phyloP scores from a whole-genome alignment of 495 filamentous ascomycete genomes.

The Hypoxylon lienhwacheense region DNA sequence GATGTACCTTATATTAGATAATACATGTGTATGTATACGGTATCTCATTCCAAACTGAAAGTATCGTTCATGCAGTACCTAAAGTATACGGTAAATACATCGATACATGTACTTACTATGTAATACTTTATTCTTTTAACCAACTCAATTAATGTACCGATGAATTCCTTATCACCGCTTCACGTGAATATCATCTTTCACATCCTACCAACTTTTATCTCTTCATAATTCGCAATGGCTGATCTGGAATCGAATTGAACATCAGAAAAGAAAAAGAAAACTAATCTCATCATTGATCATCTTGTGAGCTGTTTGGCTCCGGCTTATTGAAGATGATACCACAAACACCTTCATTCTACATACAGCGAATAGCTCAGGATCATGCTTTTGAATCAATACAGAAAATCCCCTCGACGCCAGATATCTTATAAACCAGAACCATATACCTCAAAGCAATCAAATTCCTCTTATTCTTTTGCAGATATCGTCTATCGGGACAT shows the following conservation, averaged over 20 bases:
- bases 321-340: conserved; percentile 60
- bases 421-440: conserved; percentile 14
- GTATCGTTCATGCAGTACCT: too few relatives aligned
- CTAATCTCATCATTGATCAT: background rate
- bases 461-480: background rate
- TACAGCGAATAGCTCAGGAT: conserved; percentile 36
- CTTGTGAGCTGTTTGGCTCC: conserved; percentile 27
- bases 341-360: conserved; percentile 50
- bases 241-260: conserved; percentile 8
- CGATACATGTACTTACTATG: background rate
- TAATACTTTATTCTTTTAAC: background rate
- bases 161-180: conserved; percentile 18
- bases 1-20: too few relatives aligned
- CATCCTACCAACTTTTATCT: conserved; percentile 1
- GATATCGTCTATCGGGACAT: background rate
- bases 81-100: too few relatives aligned
- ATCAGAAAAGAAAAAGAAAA: conserved; percentile 1
- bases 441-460: background rate
- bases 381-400: conserved; percentile 33
- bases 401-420: conserved; percentile 10
- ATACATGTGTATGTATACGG: too few relatives aligned
- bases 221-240: conserved; percentile 25
- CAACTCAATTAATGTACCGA: conserved; percentile 15
- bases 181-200: conserved; percentile 5
- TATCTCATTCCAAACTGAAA: too few relatives aligned